phyloP scores from a whole-genome alignment of 257 asterid genomes.

The Petunia secreta region DNA sequence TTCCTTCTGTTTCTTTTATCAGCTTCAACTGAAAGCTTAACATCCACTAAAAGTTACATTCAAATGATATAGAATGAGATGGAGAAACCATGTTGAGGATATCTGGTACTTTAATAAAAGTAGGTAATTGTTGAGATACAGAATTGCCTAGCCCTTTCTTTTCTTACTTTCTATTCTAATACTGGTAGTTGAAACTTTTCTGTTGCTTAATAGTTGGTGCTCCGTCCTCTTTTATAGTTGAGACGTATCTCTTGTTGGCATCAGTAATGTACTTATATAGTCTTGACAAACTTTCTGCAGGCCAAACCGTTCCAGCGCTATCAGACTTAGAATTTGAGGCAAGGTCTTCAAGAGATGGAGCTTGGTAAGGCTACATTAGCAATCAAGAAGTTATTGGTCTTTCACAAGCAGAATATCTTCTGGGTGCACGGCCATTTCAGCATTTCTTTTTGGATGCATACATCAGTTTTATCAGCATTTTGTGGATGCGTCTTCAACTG shows the following conservation, averaged over 20 bases:
- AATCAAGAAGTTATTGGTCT: slow-evolving; percentile 1
- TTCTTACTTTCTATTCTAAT: background rate
- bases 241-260: background rate
- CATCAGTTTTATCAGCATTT: slow-evolving; percentile 1
- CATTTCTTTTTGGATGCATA: slow-evolving; percentile 16
- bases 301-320: slow-evolving; percentile 42
- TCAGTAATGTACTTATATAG: slow-evolving; percentile 1
- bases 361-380: slow-evolving; percentile 62
- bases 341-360: slow-evolving; percentile 76
- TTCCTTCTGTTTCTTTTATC: too few species aligned
- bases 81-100: background rate
- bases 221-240: slow-evolving; percentile 17
- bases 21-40: background rate
- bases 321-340: slow-evolving; percentile 84
- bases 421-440: slow-evolving; percentile 15
- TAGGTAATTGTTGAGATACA: background rate
- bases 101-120: slow-evolving; percentile 7
- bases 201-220: background rate
- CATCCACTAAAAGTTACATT: slow-evolving; percentile 17
- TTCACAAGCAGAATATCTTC: slow-evolving; percentile 9
- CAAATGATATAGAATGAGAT: background rate
- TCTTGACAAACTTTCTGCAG: slow-evolving; percentile 40
- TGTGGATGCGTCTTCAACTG: background rate
- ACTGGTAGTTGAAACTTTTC: background rate
- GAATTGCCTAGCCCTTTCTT: background rate